Percentiles rank a stretch among this genome's conserved stretches.
phyloP scores from a whole-genome alignment of 2,329 filamentous ascomycete genomes.

The Talaromyces sp. region DNA sequence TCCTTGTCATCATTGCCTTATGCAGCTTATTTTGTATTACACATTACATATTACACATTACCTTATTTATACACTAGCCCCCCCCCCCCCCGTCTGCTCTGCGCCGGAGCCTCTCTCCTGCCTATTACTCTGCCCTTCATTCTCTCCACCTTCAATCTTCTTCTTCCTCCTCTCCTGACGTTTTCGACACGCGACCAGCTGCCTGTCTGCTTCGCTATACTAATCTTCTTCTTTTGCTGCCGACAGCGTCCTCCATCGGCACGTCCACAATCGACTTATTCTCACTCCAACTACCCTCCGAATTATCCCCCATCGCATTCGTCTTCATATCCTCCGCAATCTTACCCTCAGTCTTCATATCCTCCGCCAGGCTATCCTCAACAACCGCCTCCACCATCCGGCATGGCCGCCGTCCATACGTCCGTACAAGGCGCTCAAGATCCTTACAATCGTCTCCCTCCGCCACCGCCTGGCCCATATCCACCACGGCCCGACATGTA shows the following conservation, averaged over 20 bases:
- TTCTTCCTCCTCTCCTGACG: constrained; percentile 13
- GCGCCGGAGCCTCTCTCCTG: background rate
- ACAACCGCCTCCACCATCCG: constrained; percentile 24
- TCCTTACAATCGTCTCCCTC: constrained; percentile 36
- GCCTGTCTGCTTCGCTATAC: background rate
- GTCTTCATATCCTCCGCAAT: constrained; percentile 5
- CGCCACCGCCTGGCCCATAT: constrained; percentile 33
- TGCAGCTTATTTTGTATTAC: background rate
- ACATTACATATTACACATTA: background rate
- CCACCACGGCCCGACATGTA: constrained; percentile 36
- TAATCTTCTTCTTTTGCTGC: background rate
- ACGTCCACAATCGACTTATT: constrained; percentile 8
- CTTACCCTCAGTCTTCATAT: constrained; percentile 20
- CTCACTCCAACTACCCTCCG: constrained; percentile 5
- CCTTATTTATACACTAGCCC: background rate
- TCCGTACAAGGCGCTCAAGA: constrained; percentile 36
- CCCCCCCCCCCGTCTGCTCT: background rate
- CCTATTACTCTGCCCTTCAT: constrained; percentile 11
- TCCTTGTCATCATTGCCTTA: background rate
- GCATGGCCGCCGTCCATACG: constrained; percentile 39
- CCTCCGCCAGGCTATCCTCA: constrained; percentile 26
- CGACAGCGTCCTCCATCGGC: constrained; percentile 8
- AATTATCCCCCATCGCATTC: constrained; percentile 7
- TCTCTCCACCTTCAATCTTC: constrained; percentile 14
- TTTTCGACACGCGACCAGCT: background rate